Conservation (phyloP, 2,329 filamentous ascomycete genomes). For the Botryosphaeria agaves region DNA sequence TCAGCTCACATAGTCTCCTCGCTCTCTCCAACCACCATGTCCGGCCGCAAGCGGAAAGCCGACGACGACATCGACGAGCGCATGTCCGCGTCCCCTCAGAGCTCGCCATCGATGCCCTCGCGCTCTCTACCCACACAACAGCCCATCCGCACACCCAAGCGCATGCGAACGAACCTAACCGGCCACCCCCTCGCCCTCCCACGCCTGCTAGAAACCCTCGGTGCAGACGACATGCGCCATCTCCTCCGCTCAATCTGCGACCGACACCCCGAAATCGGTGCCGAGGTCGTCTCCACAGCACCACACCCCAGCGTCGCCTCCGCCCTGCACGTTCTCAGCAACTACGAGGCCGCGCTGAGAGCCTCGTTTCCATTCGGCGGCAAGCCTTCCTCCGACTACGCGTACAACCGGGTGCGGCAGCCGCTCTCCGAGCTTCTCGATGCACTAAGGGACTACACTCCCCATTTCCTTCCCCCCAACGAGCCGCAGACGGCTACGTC, state of each 20-base stretch:
- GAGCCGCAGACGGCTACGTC: conserved; percentile 73
- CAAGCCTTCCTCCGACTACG: conserved; percentile 74
- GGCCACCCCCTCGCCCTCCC: conserved; percentile 48
- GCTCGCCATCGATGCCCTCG: conserved; percentile 58
- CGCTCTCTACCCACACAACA: conserved; percentile 40
- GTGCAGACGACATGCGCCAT: conserved; percentile 64
- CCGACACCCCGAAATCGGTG: conserved; percentile 66
- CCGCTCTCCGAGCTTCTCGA: conserved; percentile 67
- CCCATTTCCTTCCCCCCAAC: conserved; percentile 83
- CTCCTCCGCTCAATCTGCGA: conserved; percentile 87
- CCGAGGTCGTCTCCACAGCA: conserved; percentile 68
- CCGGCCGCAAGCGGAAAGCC: conserved; percentile 68
- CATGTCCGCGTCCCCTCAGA: conserved; percentile 78
- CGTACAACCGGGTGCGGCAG: conserved; percentile 82
- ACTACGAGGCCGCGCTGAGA: conserved; percentile 65
- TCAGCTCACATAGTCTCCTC: not conserved
- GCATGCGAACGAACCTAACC: conserved; percentile 48
- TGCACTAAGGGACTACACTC: conserved; percentile 83
- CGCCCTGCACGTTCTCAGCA: conserved; percentile 61
- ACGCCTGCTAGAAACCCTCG: conserved; percentile 85
- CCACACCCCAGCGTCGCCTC: conserved; percentile 74
- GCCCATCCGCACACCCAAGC: conserved; percentile 43
- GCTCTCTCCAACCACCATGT: conserved; percentile 24
- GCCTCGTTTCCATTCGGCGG: conserved; percentile 73
- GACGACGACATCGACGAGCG: conserved; percentile 57